Conservation (phyloP, 176 grass and related monocot genomes). For the Chloris gayana region DNA sequence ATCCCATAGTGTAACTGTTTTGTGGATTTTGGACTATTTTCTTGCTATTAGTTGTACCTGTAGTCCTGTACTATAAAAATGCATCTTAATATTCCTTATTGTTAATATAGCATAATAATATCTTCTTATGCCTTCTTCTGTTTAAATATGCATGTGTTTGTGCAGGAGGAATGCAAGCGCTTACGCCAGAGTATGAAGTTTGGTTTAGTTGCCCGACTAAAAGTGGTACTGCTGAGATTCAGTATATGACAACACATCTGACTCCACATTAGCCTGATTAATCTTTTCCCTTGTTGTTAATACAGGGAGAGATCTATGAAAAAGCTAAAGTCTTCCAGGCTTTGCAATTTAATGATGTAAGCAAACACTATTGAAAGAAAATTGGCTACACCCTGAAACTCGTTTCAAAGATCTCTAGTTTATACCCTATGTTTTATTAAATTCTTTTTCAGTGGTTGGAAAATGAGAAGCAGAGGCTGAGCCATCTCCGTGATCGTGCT, state of each 20-base stretch:
- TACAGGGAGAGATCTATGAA: conserved; percentile 74
- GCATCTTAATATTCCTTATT: conserved; percentile 20
- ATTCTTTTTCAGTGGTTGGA: conserved; percentile 70
- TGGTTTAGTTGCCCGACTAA: conserved; percentile 67
- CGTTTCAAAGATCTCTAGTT: conserved; percentile 37
- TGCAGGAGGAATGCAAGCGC: conserved; percentile 91
- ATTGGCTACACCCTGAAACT: conserved; percentile 7
- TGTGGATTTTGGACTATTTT: conserved; percentile 5
- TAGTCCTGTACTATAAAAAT: conserved; percentile 1
- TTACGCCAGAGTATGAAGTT: conserved; percentile 85
- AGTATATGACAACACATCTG: conserved; percentile 27
- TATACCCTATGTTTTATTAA: conserved; percentile 33
- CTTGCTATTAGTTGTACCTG: background rate
- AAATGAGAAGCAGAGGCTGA: conserved; percentile 88
- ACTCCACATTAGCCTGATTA: conserved; percentile 33
- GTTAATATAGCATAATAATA: background rate
- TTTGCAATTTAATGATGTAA: conserved; percentile 88
- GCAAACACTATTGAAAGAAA: conserved; percentile 33
- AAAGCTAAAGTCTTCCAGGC: conserved; percentile 74
- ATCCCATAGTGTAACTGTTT: background rate
- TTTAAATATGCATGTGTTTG: conserved; percentile 44
- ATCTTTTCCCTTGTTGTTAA: conserved; percentile 27
- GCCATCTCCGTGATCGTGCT: conserved; percentile 95
- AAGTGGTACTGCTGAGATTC: conserved; percentile 81
- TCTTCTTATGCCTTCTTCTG: conserved; percentile 25